Conservation (phyloP, 208 protist genomes). For the Naegleria gruberi region DNA sequence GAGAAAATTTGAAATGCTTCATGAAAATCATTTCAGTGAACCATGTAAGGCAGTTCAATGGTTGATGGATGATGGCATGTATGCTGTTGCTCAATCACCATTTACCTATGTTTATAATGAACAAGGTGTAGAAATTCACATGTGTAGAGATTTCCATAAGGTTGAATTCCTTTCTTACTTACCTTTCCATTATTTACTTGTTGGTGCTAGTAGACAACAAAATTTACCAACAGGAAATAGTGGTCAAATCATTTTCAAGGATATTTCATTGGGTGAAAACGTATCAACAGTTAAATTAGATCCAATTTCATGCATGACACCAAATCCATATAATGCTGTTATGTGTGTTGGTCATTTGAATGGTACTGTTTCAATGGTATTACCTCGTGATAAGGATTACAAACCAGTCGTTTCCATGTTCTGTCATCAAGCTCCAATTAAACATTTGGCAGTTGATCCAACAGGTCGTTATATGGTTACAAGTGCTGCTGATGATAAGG, state of each 20-base stretch:
- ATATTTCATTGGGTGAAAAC: constrained; percentile 22
- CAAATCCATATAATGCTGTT: constrained; percentile 67
- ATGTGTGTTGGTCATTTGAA: constrained; percentile 51
- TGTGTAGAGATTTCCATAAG: constrained; percentile 54
- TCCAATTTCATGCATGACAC: neutral
- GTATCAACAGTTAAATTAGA: constrained; percentile 17
- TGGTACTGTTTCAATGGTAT: constrained; percentile 63
- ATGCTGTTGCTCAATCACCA: constrained; percentile 80
- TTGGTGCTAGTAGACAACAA: neutral
- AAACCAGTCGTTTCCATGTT: constrained; percentile 63
- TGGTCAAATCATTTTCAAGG: constrained; percentile 9
- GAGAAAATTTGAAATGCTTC: constrained; percentile 44
- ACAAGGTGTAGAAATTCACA: constrained; percentile 67
- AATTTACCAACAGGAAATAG: neutral
- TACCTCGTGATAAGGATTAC: constrained; percentile 48
- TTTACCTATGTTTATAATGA: constrained; percentile 78
- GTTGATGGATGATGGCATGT: constrained; percentile 67
- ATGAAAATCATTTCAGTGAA: constrained; percentile 38
- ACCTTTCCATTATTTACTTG: constrained; percentile 72
- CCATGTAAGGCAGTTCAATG: constrained; percentile 46
- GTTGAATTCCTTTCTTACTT: constrained; percentile 57
- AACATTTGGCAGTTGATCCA: constrained; percentile 29
- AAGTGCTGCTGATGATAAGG: constrained; percentile 49
- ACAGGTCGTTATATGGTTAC: constrained; percentile 58
- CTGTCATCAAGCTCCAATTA: constrained; percentile 44